Conservation (phyloP, 164 flowering plant genomes). For the Chimonanthus salicifolius region DNA sequence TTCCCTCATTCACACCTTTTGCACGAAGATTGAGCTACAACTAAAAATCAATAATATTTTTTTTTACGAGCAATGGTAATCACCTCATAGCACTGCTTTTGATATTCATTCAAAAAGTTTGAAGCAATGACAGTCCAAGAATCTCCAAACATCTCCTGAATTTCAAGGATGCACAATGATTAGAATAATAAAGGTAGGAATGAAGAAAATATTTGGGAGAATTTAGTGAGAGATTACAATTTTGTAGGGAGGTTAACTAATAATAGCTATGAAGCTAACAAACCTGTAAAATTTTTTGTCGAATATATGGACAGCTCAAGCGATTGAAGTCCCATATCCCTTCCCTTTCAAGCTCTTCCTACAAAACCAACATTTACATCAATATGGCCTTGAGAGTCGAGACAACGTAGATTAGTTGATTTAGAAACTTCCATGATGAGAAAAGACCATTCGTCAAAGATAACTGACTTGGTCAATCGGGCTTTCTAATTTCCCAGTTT, state of each 20-base stretch:
- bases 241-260: not conserved
- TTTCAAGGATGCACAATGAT: not conserved
- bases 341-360: constrained; percentile 96
- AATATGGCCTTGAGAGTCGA: not conserved
- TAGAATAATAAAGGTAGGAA: not conserved
- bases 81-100: constrained; percentile 79
- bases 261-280: not conserved
- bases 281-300: constrained; percentile 62
- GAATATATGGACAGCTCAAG: constrained; percentile 71
- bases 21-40: not conserved
- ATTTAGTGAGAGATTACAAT: not conserved
- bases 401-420: too few species aligned
- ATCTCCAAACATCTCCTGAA: constrained; percentile 86
- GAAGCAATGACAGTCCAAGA: constrained; percentile 74
- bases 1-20: too few species aligned
- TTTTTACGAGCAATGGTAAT: constrained; percentile 2
- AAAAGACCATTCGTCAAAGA: too few species aligned
- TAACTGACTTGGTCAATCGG: too few species aligned
- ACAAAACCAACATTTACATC: constrained; percentile 3
- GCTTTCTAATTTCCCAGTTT: too few species aligned
- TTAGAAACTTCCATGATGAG: too few species aligned
- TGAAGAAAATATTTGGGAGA: not conserved
- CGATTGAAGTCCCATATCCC: constrained; percentile 93
- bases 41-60: not conserved
- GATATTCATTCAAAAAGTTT: constrained; percentile 61